phyloP scores from a whole-genome alignment of 371 early-diverging fungal species.

The Coemansia linderi region DNA sequence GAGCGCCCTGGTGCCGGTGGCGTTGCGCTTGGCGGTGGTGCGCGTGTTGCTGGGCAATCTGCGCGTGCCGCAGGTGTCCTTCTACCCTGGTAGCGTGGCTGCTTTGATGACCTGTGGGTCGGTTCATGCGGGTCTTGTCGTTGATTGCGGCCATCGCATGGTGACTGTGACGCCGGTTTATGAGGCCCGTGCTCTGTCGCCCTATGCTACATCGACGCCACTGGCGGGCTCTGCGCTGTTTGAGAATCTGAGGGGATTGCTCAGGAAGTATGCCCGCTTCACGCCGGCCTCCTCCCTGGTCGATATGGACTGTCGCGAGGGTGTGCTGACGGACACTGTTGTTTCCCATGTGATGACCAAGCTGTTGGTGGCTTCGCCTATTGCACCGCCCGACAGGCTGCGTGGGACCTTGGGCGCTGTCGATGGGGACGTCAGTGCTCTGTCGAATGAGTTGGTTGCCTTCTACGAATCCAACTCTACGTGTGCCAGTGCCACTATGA shows the following conservation, averaged over 20 bases:
- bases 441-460: constrained; percentile 50
- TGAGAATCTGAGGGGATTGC: constrained; percentile 61
- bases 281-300: constrained; percentile 47
- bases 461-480: constrained; percentile 63
- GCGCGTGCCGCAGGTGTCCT: constrained; percentile 80
- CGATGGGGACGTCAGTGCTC: background rate
- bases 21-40: constrained; percentile 73
- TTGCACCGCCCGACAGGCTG: constrained; percentile 32
- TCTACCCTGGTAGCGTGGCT: constrained; percentile 73
- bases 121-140: constrained; percentile 72
- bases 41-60: constrained; percentile 76
- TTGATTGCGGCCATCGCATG: constrained; percentile 80
- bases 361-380: constrained; percentile 68
- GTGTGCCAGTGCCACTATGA: constrained; percentile 55
- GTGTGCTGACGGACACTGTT: constrained; percentile 58
- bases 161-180: constrained; percentile 82
- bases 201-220: constrained; percentile 69
- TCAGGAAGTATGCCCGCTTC: constrained; percentile 61
- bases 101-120: constrained; percentile 80
- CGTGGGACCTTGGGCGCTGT: background rate
- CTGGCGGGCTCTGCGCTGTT: constrained; percentile 72
- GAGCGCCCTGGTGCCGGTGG: constrained; percentile 71
- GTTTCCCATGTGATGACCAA: constrained; percentile 74
- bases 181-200: constrained; percentile 72
- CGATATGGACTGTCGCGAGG: background rate